These are phyloP conservation scores for Boletus hoseneyae DNA, from an alignment of 1,284 basidiomycete genomes.

Conservation along the genomic window DNA sequence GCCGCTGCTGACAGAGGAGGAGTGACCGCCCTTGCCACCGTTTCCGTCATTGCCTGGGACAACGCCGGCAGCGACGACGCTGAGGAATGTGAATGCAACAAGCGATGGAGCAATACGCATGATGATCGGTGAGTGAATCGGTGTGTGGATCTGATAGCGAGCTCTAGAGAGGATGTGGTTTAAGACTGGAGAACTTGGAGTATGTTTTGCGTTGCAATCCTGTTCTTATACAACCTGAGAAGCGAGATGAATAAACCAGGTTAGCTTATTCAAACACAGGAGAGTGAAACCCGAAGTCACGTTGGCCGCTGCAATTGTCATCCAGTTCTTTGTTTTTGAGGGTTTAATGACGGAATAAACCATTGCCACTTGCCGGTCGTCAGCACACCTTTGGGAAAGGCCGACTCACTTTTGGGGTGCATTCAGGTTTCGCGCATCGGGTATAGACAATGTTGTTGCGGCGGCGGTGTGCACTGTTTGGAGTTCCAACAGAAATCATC, in stretches of 20 bases:
- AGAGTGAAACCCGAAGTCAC: constrained; percentile 8
- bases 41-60: constrained; percentile 1
- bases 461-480: neutral
- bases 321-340: neutral
- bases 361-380: neutral
- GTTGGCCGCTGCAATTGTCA: neutral
- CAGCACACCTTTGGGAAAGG: too few species aligned
- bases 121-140: neutral
- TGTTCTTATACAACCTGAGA: constrained; percentile 10
- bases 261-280: neutral
- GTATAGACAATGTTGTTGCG: neutral
- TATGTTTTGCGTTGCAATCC: neutral
- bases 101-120: constrained; percentile 13
- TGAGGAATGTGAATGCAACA: constrained; percentile 7
- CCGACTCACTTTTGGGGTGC: too few species aligned
- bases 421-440: neutral
- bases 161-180: neutral
- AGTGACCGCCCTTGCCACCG: neutral
- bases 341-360: neutral
- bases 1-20: too few species aligned
- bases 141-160: neutral
- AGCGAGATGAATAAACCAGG: neutral
- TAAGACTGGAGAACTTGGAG: neutral
- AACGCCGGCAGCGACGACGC: constrained; percentile 5
- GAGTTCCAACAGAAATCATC: neutral